Base-by-base conservation (phyloP, 2,329 filamentous ascomycete species). In the Diaporthe aspalathi region DNA sequence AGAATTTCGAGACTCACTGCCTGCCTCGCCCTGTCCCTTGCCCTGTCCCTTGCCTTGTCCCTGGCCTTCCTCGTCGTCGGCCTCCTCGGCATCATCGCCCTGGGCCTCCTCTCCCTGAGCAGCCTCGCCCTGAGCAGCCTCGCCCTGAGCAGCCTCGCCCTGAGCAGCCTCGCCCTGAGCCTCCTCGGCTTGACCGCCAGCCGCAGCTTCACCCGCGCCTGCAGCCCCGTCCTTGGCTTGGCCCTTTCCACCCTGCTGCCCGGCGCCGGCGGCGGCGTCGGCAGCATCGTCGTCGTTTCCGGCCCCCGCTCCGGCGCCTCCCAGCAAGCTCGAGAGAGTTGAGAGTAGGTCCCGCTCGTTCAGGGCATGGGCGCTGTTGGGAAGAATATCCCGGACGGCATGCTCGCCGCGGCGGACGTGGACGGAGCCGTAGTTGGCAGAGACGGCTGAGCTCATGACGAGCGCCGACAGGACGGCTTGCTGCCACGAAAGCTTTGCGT, bases 401-500 rank as follows among this genome's bases (percentile, higher is more conserved):
- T 65, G 60, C 60, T 65, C 60, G 12, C 60, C 60, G 24, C 60
- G 60, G n/a, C 60, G 60, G n/a, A 38, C 45, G 60, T 65, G 60
- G 20, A 65, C 14, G 60, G 27, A 24, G 29, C 45, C 60, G 32
- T 68, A 68, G 67, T 68, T 68, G 40, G 67, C 67, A 22, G 67
- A 60, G 24, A 68, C 67, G 40, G 67, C 67, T 6, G 52, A 57
- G 67, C 67, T 68, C 67, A 68, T 68, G 52, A 68, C 53, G 53
- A 68, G 67, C 45, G 67, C 67, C n/a, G 67, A 68, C 50, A 68
- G 67, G 52, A 68, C 35, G 67, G 67, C 67, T 24, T 60, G 67
- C 52, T 68, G 50, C 67, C 50, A 60, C 27, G 67, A 57, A 35
- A 60, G 20, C 4, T 24, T 68, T 29, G 53, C 43, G 24, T 57